A percentile compares a stretch with the other conserved stretches of the same genome.
Evolutionary conservation across 805 yeast genomes (phyloP).

Genomic region (Yarrowia divulgata): DNA sequence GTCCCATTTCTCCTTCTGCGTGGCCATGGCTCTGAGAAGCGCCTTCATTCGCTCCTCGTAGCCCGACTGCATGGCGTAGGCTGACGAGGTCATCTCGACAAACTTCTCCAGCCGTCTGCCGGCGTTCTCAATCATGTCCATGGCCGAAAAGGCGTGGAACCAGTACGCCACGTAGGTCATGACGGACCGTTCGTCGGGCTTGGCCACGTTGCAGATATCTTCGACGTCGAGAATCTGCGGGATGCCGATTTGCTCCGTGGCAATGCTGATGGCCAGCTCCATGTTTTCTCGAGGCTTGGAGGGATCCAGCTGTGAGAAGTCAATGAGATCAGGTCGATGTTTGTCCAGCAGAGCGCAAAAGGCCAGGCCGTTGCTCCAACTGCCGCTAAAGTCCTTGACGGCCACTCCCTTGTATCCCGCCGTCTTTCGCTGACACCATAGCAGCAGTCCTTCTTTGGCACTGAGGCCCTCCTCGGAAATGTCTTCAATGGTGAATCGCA

Average conservation of each 20-base stretch:
- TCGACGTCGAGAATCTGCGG: constrained; percentile 62
- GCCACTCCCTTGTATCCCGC: constrained; percentile 51
- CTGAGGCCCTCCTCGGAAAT: constrained; percentile 53
- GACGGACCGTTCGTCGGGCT: constrained; percentile 67
- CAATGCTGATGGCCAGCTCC: constrained; percentile 54
- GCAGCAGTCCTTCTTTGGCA: constrained; percentile 55
- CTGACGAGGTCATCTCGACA: constrained; percentile 49
- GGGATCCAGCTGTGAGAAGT: constrained; percentile 49
- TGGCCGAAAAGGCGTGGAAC: constrained; percentile 57
- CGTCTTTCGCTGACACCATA: constrained; percentile 63
- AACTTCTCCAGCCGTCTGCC: constrained; percentile 52
- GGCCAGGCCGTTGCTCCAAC: constrained; percentile 63
- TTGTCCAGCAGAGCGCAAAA: constrained; percentile 57
- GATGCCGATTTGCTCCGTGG: constrained; percentile 57
- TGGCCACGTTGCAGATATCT: constrained; percentile 56
- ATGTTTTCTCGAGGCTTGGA: constrained; percentile 49
- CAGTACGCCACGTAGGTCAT: constrained; percentile 66
- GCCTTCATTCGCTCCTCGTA: constrained; percentile 50
- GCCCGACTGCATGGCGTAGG: constrained; percentile 48
- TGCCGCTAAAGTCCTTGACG: constrained; percentile 59
- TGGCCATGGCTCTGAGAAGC: constrained; percentile 46
- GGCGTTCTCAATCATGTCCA: constrained; percentile 52
- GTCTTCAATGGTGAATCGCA: constrained; percentile 52
- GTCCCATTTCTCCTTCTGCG: constrained; percentile 47
- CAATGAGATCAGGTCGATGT: constrained; percentile 54